These are phyloP conservation scores for Aspergillus versicolor DNA, from an alignment of 2,329 filamentous ascomycete species.

Conservation along the genomic window DNA sequence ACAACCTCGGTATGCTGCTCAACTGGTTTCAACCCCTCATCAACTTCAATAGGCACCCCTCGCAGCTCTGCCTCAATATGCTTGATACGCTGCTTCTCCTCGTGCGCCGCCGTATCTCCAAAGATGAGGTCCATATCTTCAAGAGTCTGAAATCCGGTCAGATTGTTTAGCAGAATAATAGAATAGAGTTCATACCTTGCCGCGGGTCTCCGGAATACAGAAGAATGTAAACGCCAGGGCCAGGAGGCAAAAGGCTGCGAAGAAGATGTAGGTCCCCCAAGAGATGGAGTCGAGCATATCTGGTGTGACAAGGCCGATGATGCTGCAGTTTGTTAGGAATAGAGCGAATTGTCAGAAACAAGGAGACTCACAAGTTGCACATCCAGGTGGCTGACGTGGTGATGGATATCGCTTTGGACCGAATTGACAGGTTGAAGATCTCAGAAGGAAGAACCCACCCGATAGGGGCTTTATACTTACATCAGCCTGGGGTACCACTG, in stretches of 20 bases:
- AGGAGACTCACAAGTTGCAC: conserved; percentile 36
- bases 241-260: conserved; percentile 38
- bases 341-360: neutral
- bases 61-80: conserved; percentile 39
- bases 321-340: conserved; percentile 15
- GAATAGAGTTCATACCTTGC: conserved; percentile 27
- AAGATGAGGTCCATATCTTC: conserved; percentile 57
- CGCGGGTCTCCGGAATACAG: conserved; percentile 36
- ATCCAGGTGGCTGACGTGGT: conserved; percentile 41
- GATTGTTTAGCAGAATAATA: neutral
- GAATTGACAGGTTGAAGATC: conserved; percentile 39
- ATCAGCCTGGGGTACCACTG: neutral
- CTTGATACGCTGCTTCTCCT: conserved; percentile 40
- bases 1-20: too few species aligned
- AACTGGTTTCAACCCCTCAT: neutral
- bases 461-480: conserved; percentile 29
- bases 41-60: conserved; percentile 15
- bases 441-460: conserved; percentile 42
- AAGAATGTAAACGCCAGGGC: conserved; percentile 36
- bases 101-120: conserved; percentile 38
- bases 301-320: conserved; percentile 38
- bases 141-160: conserved; percentile 39
- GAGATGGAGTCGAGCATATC: conserved; percentile 39
- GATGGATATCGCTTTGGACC: conserved; percentile 40
- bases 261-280: conserved; percentile 42